Percentiles rank a stretch among this genome's conserved stretches.
phyloP scores from a whole-genome alignment of 148 eudicot genomes.

The Fagopyrum tataricum region DNA sequence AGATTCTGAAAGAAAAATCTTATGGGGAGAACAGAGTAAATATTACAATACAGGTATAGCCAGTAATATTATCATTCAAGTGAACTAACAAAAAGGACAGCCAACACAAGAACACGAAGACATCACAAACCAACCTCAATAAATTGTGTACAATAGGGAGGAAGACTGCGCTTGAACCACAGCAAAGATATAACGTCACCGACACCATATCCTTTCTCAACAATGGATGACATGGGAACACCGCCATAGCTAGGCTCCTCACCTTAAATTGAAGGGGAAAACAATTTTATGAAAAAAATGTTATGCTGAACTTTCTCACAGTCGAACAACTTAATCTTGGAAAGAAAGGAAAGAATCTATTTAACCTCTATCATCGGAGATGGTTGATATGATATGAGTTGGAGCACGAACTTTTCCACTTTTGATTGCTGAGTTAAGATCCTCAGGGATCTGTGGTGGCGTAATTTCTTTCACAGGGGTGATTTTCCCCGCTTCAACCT shows the following conservation, averaged over 20 bases:
- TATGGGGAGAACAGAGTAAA: neutral
- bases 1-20: neutral
- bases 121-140: slow-evolving; percentile 56
- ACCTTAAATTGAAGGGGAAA: slow-evolving; percentile 38
- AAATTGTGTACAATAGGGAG: slow-evolving; percentile 88
- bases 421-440: slow-evolving; percentile 79
- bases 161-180: slow-evolving; percentile 99
- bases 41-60: no score
- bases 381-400: slow-evolving; percentile 95
- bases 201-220: slow-evolving; percentile 89
- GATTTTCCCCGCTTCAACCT: slow-evolving; percentile 73
- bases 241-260: slow-evolving; percentile 98
- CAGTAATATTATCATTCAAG: neutral
- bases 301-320: neutral
- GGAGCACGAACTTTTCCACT: slow-evolving; percentile 99
- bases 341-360: no score
- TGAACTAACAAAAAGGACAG: neutral
- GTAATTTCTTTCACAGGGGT: slow-evolving; percentile 72
- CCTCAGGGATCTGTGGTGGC: slow-evolving; percentile 98
- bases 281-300: no score
- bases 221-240: slow-evolving; percentile 91
- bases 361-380: slow-evolving; percentile 91
- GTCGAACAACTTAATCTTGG: neutral
- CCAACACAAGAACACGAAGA: neutral
- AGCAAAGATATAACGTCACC: slow-evolving; percentile 94